phyloP scores from a whole-genome alignment of 1,139 yeast genomes.

The Pichia kudriavzevii region DNA sequence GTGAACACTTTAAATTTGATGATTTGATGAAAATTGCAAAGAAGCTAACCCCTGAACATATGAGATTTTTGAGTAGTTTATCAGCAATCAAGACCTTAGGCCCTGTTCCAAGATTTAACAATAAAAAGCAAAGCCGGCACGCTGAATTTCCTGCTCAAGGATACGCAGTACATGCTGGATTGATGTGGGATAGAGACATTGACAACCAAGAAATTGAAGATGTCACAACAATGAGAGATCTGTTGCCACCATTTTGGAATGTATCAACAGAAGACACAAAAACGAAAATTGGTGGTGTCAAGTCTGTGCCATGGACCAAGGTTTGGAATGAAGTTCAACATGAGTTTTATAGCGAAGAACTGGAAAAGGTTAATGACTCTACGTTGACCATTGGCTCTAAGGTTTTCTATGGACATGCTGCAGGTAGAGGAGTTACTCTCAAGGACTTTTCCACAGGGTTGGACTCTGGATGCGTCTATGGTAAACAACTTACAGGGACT shows the following conservation, averaged over 20 bases:
- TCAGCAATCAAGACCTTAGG: constrained; percentile 61
- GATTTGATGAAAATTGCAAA: constrained; percentile 57
- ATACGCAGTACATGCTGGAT: constrained; percentile 73
- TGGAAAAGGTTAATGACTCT: constrained; percentile 9
- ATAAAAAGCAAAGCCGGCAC: constrained; percentile 19
- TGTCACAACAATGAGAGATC: constrained; percentile 54
- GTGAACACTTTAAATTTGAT: constrained; percentile 34
- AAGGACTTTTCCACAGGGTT: constrained; percentile 67
- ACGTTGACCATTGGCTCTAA: constrained; percentile 30
- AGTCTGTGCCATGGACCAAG: constrained; percentile 60
- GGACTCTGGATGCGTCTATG: constrained; percentile 77
- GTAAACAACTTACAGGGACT: constrained; percentile 62
- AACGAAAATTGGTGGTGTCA: constrained; percentile 44
- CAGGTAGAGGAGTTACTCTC: constrained; percentile 63
- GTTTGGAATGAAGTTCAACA: constrained; percentile 49
- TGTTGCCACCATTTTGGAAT: constrained; percentile 49
- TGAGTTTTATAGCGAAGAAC: constrained; percentile 12
- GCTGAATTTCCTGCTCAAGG: constrained; percentile 35
- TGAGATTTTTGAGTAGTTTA: constrained; percentile 50
- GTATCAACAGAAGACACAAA: constrained; percentile 46
- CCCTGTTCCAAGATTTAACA: constrained; percentile 38
- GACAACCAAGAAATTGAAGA: constrained; percentile 56
- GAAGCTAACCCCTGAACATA: constrained; percentile 51
- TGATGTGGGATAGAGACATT: constrained; percentile 51
- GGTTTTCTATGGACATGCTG: constrained; percentile 90